These are phyloP conservation scores for Salix viminalis DNA, from an alignment of 345 rosid genomes.

Conservation along the genomic window DNA sequence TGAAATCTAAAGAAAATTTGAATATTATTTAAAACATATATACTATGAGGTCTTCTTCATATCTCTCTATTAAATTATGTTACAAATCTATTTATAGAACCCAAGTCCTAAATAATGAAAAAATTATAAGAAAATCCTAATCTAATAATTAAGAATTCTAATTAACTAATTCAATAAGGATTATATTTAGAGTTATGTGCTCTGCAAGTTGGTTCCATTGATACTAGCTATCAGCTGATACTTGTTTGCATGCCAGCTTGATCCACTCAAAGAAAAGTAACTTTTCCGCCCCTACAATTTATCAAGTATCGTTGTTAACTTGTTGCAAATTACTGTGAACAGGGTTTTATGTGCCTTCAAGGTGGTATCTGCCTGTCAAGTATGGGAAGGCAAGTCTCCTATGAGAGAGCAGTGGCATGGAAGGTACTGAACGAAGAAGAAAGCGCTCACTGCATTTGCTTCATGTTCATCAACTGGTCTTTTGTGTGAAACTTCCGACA, in stretches of 20 bases:
- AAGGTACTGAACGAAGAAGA: slow-evolving; percentile 77
- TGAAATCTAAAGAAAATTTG: neutral
- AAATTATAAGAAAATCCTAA: no score
- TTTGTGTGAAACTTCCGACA: slow-evolving; percentile 45
- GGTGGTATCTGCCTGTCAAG: slow-evolving; percentile 79
- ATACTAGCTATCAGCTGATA: neutral
- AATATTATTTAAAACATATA: no score
- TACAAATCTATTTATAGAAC: no score
- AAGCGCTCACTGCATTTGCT: slow-evolving; percentile 66
- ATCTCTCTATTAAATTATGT: no score
- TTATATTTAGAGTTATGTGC: neutral
- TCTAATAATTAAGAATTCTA: no score
- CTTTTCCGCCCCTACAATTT: neutral
- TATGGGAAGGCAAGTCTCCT: slow-evolving; percentile 83
- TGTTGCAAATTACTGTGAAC: neutral
- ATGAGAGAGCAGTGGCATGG: slow-evolving; percentile 81
- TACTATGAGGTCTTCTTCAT: no score
- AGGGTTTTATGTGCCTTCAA: slow-evolving; percentile 75
- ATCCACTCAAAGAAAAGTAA: neutral
- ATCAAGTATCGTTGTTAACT: neutral
- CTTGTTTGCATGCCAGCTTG: neutral
- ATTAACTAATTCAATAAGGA: no score
- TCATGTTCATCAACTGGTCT: slow-evolving; percentile 87
- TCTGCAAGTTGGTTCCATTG: neutral
- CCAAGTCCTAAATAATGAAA: no score